phyloP scores from a whole-genome alignment of 768 basidiomycete genomes.

The Podaxis pistillaris region DNA sequence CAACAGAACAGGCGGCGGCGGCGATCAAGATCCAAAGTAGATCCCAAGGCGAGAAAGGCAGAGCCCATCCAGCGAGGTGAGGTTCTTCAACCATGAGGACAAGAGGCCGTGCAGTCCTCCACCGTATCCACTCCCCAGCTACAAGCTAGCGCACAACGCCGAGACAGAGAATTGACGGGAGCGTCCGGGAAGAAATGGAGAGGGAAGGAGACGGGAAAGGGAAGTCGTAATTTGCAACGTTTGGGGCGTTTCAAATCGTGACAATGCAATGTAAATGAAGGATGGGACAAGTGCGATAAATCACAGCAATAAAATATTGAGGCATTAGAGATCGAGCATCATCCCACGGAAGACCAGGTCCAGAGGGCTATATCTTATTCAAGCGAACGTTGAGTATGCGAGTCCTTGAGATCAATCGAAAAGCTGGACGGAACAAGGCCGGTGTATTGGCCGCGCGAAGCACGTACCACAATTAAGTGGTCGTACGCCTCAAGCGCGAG shows the following conservation, averaged over 20 bases:
- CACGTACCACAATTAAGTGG: constrained; percentile 82
- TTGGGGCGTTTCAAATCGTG: constrained; percentile 29
- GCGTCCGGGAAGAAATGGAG: constrained; percentile 12
- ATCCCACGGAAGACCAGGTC: constrained; percentile 22
- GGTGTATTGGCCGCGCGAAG: constrained; percentile 77
- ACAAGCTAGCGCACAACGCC: constrained; percentile 7
- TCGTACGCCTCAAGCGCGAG: constrained; percentile 67
- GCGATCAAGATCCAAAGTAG: constrained; percentile 1
- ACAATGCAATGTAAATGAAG: constrained; percentile 19
- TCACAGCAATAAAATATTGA: constrained; percentile 36
- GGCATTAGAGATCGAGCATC: constrained; percentile 25
- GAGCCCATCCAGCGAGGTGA: not conserved
- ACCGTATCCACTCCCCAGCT: not conserved
- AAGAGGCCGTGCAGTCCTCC: not conserved
- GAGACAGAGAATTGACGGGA: constrained; percentile 10
- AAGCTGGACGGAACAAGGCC: constrained; percentile 48
- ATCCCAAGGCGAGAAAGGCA: not conserved
- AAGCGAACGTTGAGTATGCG: constrained; percentile 19
- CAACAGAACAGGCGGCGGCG: constrained; percentile 6
- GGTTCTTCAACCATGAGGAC: constrained; percentile 2
- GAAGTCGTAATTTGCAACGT: constrained; percentile 19
- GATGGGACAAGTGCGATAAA: constrained; percentile 29
- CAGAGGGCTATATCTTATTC: constrained; percentile 17
- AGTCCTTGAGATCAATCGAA: constrained; percentile 26
- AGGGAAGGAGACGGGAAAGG: constrained; percentile 13